Base-by-base conservation (phyloP, 1,139 yeast genomes). In the Geotrichum carabidarum region DNA sequence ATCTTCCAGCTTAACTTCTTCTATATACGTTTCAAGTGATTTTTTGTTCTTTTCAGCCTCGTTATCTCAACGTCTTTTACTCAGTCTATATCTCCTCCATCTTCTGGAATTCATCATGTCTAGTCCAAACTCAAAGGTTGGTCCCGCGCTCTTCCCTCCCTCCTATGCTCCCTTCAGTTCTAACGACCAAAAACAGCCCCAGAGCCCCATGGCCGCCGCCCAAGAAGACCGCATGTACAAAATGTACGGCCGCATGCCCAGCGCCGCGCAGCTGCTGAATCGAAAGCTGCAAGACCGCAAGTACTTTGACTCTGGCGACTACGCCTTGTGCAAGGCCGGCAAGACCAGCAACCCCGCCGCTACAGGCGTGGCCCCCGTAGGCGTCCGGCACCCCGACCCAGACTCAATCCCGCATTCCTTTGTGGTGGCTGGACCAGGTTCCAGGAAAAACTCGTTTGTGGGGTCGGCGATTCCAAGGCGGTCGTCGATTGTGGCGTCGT, bases 221-320 rank as follows among this genome's bases (percentile, higher is more conserved):
- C 74, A 70, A 54, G 75, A 74, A 57, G 72, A 70, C 56, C 64
- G 71, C 46, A 63, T 91, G 36, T 84, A 83, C 72, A 84, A 81
- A 65, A 74, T 90, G 76, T 91, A 91, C 68, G 98, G 98, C 36
- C 86, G 84, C 67, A 74, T 93, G 56, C 99, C 99, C 44, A 81
- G 94, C 41, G 83, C 85, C 55, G 86, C 86, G 58, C 96, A 91
- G 61, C 76, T 93, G 40, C 78, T 93, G 58, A 79, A 87, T 56
- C 81, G 86, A 61, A 89, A 88, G 69, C 66, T 74, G 41, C 48
- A 46, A 69, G 98, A 93, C 63, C 83, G 96, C 65, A 90, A 90
- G 72, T 93, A 86, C 72, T 94, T 93, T 68, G 99, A 93, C 66
- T 87, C 96, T 58, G 99, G 99, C 30, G 99, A 93, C 71, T 93